These are phyloP conservation scores for Sextonia rubra DNA, from an alignment of 164 flowering plant species.

Conservation along the genomic window DNA sequence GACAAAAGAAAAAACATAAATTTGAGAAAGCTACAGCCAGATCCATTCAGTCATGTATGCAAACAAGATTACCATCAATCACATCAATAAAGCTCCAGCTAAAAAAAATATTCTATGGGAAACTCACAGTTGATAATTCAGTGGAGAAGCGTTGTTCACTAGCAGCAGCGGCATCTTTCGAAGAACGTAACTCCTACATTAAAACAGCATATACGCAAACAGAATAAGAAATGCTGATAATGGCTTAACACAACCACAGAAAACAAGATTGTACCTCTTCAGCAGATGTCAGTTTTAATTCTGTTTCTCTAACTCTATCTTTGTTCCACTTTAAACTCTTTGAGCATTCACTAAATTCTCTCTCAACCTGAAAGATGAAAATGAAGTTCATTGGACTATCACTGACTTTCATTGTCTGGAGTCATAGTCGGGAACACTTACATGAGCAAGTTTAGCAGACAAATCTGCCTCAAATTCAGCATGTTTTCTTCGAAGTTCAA, in stretches of 20 bases:
- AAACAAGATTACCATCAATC: not conserved
- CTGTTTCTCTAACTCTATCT: constrained; percentile 70
- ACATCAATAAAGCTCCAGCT: not conserved
- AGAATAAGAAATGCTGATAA: not conserved
- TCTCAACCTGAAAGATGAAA: constrained; percentile 47
- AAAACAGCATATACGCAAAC: not conserved
- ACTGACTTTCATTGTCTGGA: not conserved
- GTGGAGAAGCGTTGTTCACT: constrained; percentile 61
- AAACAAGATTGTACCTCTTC: constrained; percentile 49
- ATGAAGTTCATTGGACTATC: not conserved
- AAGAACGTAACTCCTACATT: constrained; percentile 59
- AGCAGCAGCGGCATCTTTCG: constrained; percentile 57
- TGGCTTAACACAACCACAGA: not conserved
- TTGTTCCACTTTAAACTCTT: constrained; percentile 56
- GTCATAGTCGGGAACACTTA: constrained; percentile 19
- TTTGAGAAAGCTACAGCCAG: not conserved
- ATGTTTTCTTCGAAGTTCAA: constrained; percentile 51
- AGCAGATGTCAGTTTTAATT: constrained; percentile 48
- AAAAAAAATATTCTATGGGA: not conserved
- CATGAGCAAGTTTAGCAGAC: constrained; percentile 72
- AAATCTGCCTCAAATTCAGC: constrained; percentile 72
- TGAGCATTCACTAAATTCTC: constrained; percentile 53
- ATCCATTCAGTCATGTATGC: not conserved
- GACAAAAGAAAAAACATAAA: not conserved
- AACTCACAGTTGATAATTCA: constrained; percentile 76